Evolutionary conservation across 352 stramenopile genomes (phyloP), one percentile per base, ranked within the genome.

Genomic region (Globisporangium takayamanum): DNA sequence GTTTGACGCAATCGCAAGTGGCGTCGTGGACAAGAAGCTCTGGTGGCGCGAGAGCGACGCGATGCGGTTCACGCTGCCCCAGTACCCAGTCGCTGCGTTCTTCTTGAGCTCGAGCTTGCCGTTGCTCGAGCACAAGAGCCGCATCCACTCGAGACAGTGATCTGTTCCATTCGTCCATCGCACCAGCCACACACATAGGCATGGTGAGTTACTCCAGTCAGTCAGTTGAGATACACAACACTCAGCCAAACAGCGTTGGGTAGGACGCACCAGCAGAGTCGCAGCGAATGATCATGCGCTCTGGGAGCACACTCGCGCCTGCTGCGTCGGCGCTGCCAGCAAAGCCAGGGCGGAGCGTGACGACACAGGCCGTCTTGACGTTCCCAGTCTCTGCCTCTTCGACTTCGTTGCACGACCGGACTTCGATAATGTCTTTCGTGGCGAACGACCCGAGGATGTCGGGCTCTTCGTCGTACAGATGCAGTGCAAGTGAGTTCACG

Each of bases 71-170:
- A 95, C 80, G 59, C 83, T 95, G 12, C 85, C 85, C 83, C 83
- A 95, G 50, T 80, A 74, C 1, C 85, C 85, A 0, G 83, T 95
- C 4, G 85, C 83, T 3, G 85, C 85, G 51, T 93, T 95, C 67
- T 92, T 92, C 69, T 93, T 93, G 54, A 95, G 80, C 53, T 93
- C 85, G 8, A 95, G 65, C 66, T 93, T 95, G 61, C 81, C 78
- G 61, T 95, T 93, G 62, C 73, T 90, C 18, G 72, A 78, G 59
- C 85, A 95, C 12, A 95, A 63, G 57, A 95, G 57, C 6, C 85
- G 83, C 85, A 95, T 95, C 85, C 84, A 93, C 63, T 95, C 81
- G 45, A 93, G 68, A 30, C 85, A 93, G 57, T 92, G 79, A 64
- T 95, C 85, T 94, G 42, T 7, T 47, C 7, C 48, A 5, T 25